phyloP scores from a whole-genome alignment of 2,329 filamentous ascomycete species.

The Botrytis squamosa region DNA sequence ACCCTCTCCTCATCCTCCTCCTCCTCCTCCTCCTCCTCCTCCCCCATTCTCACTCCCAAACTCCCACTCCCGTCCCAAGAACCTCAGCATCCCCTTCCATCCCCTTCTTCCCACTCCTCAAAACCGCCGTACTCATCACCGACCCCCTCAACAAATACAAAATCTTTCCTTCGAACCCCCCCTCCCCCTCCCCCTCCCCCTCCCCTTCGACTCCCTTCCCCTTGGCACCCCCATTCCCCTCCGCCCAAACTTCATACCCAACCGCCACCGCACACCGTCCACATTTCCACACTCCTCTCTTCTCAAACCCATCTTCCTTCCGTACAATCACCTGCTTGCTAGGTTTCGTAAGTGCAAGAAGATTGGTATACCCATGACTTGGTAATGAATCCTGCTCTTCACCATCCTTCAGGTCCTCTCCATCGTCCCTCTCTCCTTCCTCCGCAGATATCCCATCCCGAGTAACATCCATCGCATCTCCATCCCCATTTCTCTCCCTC shows the following conservation, averaged over 20 bases:
- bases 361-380: neutral
- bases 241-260: conserved; percentile 1
- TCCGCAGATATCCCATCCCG: neutral
- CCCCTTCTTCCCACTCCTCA: conserved; percentile 61
- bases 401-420: neutral
- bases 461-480: neutral
- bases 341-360: neutral
- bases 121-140: conserved; percentile 29
- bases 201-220: neutral
- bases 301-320: conserved; percentile 5
- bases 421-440: neutral
- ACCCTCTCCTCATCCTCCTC: neutral
- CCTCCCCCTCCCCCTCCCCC: neutral
- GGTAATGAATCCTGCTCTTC: neutral
- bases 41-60: conserved; percentile 4
- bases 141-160: neutral
- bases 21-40: conserved; percentile 18
- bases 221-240: neutral
- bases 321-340: neutral
- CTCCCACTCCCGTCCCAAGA: conserved; percentile 24
- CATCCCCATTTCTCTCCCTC: neutral
- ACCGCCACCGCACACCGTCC: neutral
- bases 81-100: conserved; percentile 59
- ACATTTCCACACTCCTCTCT: neutral
- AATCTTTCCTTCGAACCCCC: neutral